Evolutionary conservation across 1,284 basidiomycete species (phyloP).

Genomic region (Puccinia polysora): DNA sequence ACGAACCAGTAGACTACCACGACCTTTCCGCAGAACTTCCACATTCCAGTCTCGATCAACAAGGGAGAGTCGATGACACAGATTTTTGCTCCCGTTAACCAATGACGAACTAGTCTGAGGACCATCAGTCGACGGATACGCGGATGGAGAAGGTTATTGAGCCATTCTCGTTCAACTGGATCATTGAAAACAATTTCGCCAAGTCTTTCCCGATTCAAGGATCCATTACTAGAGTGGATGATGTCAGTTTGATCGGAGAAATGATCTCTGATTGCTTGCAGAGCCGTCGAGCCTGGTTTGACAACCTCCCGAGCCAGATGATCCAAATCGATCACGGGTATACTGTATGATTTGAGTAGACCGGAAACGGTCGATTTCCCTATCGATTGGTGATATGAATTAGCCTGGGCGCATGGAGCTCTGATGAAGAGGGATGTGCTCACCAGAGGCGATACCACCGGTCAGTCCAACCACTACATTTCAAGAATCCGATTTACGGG

Average conservation of each 20-base stretch:
- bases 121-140: slow-evolving; percentile 74
- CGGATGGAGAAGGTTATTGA: slow-evolving; percentile 86
- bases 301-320: slow-evolving; percentile 81
- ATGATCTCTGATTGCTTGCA: slow-evolving; percentile 62
- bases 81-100: slow-evolving; percentile 71
- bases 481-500: too few relatives aligned
- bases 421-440: background rate
- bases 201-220: slow-evolving; percentile 74
- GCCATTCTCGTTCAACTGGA: slow-evolving; percentile 63
- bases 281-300: slow-evolving; percentile 72
- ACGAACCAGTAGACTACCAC: slow-evolving; percentile 83
- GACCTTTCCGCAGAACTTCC: slow-evolving; percentile 75
- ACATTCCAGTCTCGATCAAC: slow-evolving; percentile 81
- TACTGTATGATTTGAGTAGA: slow-evolving; percentile 61
- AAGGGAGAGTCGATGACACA: slow-evolving; percentile 90
- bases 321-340: slow-evolving; percentile 90
- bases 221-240: slow-evolving; percentile 63
- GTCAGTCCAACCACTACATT: slow-evolving; percentile 96
- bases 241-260: slow-evolving; percentile 64
- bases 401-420: background rate
- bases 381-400: slow-evolving; percentile 35
- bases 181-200: slow-evolving; percentile 81
- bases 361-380: slow-evolving; percentile 81
- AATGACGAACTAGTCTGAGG: slow-evolving; percentile 64
- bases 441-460: slow-evolving; percentile 88